Conservation (phyloP, 1,284 basidiomycete genomes). For the Neotropicomus parvogracilis region DNA sequence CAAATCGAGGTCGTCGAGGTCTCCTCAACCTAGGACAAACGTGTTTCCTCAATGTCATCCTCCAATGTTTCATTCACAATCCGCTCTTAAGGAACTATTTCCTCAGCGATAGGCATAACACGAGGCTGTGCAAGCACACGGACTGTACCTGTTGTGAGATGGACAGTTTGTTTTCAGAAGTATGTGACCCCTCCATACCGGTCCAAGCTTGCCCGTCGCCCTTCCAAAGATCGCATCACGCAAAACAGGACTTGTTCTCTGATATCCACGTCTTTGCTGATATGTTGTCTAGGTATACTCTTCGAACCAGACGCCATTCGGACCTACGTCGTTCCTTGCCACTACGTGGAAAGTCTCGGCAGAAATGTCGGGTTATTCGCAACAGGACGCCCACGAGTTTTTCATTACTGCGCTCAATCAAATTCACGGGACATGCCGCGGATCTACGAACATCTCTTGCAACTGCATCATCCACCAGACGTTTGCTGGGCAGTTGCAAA, state of each 20-base stretch:
- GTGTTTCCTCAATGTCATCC: conserved; percentile 90
- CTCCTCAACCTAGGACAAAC: conserved; percentile 92
- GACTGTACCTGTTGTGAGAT: conserved; percentile 94
- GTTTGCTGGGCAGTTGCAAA: conserved; percentile 85
- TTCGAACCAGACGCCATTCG: conserved; percentile 66
- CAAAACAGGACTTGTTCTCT: neutral
- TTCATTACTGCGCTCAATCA: conserved; percentile 80
- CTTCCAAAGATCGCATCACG: neutral
- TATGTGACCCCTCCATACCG: conserved; percentile 27
- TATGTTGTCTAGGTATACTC: conserved; percentile 59
- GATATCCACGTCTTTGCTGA: neutral
- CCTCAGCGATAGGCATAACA: conserved; percentile 82
- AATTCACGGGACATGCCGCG: conserved; percentile 77
- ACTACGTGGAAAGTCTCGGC: conserved; percentile 84
- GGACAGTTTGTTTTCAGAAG: conserved; percentile 88
- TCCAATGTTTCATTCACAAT: conserved; percentile 93
- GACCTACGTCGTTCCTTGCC: conserved; percentile 81
- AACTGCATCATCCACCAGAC: conserved; percentile 92
- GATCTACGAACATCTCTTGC: conserved; percentile 71
- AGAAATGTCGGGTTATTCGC: conserved; percentile 86
- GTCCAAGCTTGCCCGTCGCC: neutral
- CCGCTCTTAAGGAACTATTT: conserved; percentile 90
- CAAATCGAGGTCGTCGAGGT: conserved; percentile 69
- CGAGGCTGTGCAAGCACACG: conserved; percentile 61
- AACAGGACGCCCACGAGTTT: conserved; percentile 94